Base-by-base conservation (phyloP, 108 stramenopile species). In the Fragilariopsis cylindrus region DNA sequence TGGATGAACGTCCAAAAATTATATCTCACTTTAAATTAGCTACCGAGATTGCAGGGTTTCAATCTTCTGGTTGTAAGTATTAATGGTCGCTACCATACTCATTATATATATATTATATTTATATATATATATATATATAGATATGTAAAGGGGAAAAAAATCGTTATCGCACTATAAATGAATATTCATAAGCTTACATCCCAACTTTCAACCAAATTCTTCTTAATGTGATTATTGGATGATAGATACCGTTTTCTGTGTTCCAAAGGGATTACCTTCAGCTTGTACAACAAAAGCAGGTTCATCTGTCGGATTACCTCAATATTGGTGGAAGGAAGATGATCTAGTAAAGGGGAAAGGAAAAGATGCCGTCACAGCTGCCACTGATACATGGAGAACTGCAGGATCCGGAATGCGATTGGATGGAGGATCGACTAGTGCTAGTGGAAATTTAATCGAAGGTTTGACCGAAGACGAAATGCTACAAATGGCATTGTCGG, bases 1-100 rank as follows among this genome's bases (percentile, higher is more conserved):
- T 82, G 70, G 57, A 79, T 50, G 88, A 92, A 63, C 66, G 77
- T 2, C 96, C 96, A 3, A 82, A 85, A 63, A 60, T 76, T 13
- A 89, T 96, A 69, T 88, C 85, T 0, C 92, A 96, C 68, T 92
- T 96, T 60, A 74, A 74, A 57, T 72, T 96, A 70, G 94, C 92
- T 4, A 77, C 86, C 0, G 87, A 91, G 70, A 81, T 96, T 78
- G 78, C 88, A 60, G 78, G 54, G 39, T 78, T 89, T 48, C 84
- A 89, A 57, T 85, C 84, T 70, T 77, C 78, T 70, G 92, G 80
- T 48, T 75, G 39, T 13, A n/a, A 13, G 42, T 30, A 62, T 53
- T 30, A 67, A 75, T 30, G 30, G 30, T 30, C 30, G 30, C 30
- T 30, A 43, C 62, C 72, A 44, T 45, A 87, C 8, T 90, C 87